phyloP scores from a whole-genome alignment of 768 basidiomycete species.

The Tulasnella sp. region DNA sequence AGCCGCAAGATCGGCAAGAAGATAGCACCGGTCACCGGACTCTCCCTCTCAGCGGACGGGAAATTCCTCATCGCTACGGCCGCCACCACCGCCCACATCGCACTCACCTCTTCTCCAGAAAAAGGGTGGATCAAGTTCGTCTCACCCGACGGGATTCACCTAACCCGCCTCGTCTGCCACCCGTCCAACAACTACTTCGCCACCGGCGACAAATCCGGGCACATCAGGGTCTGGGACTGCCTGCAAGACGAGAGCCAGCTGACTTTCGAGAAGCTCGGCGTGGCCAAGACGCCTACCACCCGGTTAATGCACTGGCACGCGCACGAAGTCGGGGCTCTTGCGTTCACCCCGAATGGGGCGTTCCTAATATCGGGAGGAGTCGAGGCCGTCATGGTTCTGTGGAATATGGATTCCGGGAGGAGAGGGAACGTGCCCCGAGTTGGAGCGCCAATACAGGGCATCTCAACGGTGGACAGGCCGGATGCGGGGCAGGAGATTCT shows the following conservation, averaged over 20 bases:
- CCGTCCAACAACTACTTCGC: conserved; percentile 92
- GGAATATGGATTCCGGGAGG: conserved; percentile 86
- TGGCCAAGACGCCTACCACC: conserved; percentile 78
- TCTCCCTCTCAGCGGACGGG: conserved; percentile 54
- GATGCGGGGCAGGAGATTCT: conserved; percentile 78
- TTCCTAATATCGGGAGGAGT: conserved; percentile 93
- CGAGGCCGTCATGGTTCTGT: conserved; percentile 93
- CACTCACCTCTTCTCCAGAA: conserved; percentile 51
- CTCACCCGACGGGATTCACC: conserved; percentile 54
- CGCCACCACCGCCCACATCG: conserved; percentile 75
- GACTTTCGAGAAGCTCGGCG: conserved; percentile 44
- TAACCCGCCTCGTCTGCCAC: conserved; percentile 84
- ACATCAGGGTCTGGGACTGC: conserved; percentile 90
- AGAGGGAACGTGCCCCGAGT: conserved; percentile 91
- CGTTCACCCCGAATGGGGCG: conserved; percentile 86
- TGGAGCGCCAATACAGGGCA: conserved; percentile 75
- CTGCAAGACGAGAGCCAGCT: conserved; percentile 49
- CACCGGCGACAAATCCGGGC: conserved; percentile 83
- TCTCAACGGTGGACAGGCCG: conserved; percentile 51
- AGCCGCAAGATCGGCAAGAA: conserved; percentile 16
- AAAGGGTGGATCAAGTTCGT: conserved; percentile 78
- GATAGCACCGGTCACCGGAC: background rate
- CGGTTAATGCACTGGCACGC: conserved; percentile 95
- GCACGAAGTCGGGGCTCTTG: conserved; percentile 80
- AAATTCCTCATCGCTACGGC: conserved; percentile 71